Base-by-base conservation (phyloP, 257 asterid genomes). In the Verbascum thapsus region DNA sequence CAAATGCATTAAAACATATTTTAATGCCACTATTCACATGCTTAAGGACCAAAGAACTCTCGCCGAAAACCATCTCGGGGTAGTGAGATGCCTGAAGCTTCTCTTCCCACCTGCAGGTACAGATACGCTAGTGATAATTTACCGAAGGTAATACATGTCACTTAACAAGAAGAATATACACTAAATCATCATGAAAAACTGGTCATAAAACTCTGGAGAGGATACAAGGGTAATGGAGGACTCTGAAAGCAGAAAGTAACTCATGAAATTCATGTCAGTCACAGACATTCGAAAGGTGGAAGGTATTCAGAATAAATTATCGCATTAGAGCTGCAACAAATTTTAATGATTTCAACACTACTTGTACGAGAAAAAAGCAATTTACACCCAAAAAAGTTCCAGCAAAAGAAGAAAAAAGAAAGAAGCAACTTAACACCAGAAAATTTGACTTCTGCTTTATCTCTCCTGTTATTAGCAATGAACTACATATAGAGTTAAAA, bases 1-100 rank as follows among this genome's bases (percentile, higher is more conserved):
- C 99, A 52, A 87, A 86, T 64, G 99, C 95, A 71, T 83, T 83
- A 67, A 88, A 94, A 77, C 81, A 77, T 64, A 94, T 56, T 72
- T 54, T 83, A 38, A 80, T 60, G 47, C 95, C 96, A 69, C 87
- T 88, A 58, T 63, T 74, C 76, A 75, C 69, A 70, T 94, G 97
- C 70, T 80, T 86, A 66, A 90, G 84, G 75, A 76, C 63, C 81
- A 94, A 74, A 38, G 81, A 71, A 74, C 94, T 90, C 76, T 90
- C 90, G 70, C 98, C 99, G 73, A 94, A 94, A 65, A 94, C 77
- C 99, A 94, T 94, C 85, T 90, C 96, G 4, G 99, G 96, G 64
- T 87, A 84, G 83, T 90, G 96, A 66, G 88, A 68, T 26, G 98
- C 88, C 70, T 74, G 77, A 68, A 94, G 95, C 80, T 81, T 83